These are phyloP conservation scores for Leccinum ochraceum DNA, from an alignment of 768 basidiomycete genomes.

Conservation along the genomic window DNA sequence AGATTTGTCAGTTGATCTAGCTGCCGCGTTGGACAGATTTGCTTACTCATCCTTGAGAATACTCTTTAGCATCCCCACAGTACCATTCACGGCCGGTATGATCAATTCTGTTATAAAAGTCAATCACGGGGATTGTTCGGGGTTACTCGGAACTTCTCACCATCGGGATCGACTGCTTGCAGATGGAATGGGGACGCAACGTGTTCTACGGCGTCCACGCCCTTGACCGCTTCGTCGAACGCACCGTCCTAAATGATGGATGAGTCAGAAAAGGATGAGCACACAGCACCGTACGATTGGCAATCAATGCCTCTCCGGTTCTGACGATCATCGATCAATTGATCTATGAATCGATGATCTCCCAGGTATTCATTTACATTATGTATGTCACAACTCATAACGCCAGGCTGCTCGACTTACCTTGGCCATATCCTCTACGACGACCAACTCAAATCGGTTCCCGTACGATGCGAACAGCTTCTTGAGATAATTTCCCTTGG, in stretches of 20 bases:
- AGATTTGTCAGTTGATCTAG: background rate
- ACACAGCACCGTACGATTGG: background rate
- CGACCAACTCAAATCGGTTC: slow-evolving; percentile 59
- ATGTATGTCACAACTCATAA: background rate
- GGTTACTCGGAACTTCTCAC: slow-evolving; percentile 10
- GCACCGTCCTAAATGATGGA: slow-evolving; percentile 49
- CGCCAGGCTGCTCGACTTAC: slow-evolving; percentile 29
- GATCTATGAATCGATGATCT: background rate
- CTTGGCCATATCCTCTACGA: slow-evolving; percentile 70
- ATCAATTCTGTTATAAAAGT: slow-evolving; percentile 50
- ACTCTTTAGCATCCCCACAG: slow-evolving; percentile 59
- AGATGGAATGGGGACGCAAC: slow-evolving; percentile 63
- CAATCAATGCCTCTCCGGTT: background rate
- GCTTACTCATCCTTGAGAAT: slow-evolving; percentile 52
- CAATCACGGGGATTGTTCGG: background rate
- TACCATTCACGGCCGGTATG: slow-evolving; percentile 71
- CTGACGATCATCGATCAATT: background rate
- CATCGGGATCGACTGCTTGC: slow-evolving; percentile 46
- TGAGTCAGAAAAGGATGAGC: background rate
- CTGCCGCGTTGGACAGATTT: slow-evolving; percentile 2
- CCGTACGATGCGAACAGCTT: slow-evolving; percentile 55
- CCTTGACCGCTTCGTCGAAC: slow-evolving; percentile 79
- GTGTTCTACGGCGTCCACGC: slow-evolving; percentile 71
- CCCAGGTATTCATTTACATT: background rate
- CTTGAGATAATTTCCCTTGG: slow-evolving; percentile 60